Conservation (phyloP, 176 grass and related monocot species). For the Lolium multiflorum region DNA sequence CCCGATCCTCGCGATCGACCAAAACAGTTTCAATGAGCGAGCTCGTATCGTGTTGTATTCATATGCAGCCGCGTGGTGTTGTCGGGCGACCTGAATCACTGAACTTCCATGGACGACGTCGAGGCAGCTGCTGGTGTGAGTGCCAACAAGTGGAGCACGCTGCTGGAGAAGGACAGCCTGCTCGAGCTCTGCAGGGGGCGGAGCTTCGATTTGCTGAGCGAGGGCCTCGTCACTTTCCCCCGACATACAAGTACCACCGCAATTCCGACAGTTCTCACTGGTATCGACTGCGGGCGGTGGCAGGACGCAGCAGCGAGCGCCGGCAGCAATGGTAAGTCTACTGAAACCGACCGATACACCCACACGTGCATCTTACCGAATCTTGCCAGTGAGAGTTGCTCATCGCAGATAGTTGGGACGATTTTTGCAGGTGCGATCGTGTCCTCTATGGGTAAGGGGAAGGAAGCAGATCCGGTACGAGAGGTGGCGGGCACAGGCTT, state of each 20-base stretch:
- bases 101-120: conserved; percentile 61
- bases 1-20: no score
- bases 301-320: conserved; percentile 55
- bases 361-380: background rate
- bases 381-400: background rate
- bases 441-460: conserved; percentile 80
- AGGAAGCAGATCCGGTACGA: conserved; percentile 71
- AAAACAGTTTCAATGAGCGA: no score
- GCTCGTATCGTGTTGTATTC: no score
- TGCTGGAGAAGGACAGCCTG: conserved; percentile 76
- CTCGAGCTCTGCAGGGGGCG: conserved; percentile 56
- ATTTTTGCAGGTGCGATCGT: conserved; percentile 73
- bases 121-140: conserved; percentile 55
- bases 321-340: conserved; percentile 70
- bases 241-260: conserved; percentile 77
- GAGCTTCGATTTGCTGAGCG: conserved; percentile 65
- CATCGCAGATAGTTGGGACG: background rate
- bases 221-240: conserved; percentile 75
- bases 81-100: conserved; percentile 87
- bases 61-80: conserved; percentile 63
- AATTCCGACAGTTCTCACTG: conserved; percentile 73
- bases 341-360: background rate
- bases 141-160: conserved; percentile 62
- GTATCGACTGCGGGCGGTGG: conserved; percentile 6
- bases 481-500: conserved; percentile 55